These are phyloP conservation scores for Alternaria tenuissima DNA, from an alignment of 2,329 filamentous ascomycete genomes.

Conservation along the genomic window DNA sequence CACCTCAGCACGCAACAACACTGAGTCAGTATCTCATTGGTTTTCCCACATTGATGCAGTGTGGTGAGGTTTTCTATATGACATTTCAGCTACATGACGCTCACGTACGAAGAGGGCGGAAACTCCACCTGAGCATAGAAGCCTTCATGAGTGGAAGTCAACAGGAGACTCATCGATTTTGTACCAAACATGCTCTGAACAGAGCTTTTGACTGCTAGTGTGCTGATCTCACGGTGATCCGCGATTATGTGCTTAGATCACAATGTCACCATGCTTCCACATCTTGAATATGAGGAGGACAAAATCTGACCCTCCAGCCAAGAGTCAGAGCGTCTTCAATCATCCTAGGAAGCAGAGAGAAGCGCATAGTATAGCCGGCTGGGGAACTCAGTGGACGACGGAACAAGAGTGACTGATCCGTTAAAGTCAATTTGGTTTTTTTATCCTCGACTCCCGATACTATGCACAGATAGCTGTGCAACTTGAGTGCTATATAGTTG, in stretches of 20 bases:
- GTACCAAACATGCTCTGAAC: fast-evolving
- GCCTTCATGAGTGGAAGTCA: too few species aligned
- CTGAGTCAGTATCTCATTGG: background rate
- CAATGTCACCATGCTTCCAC: background rate
- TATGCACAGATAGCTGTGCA: background rate
- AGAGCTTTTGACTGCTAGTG: background rate
- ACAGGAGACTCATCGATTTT: background rate
- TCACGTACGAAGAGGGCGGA: background rate
- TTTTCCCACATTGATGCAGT: background rate
- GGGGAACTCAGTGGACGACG: background rate
- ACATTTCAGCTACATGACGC: background rate
- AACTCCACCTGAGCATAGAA: background rate
- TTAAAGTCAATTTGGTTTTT: background rate
- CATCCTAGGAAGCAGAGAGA: background rate
- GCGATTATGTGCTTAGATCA: background rate
- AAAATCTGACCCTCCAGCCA: too few species aligned
- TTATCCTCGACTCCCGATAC: background rate
- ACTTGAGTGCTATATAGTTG: background rate
- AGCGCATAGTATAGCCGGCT: background rate
- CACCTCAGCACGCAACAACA: background rate
- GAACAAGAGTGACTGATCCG: background rate
- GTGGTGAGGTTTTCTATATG: background rate
- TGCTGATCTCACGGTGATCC: background rate
- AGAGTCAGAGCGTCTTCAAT: too few species aligned
- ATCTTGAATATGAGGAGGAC: background rate